A percentile compares a stretch with the other conserved stretches of the same genome.
Conservation (phyloP, 345 rosid species). For the Capsella bursapastoris region DNA sequence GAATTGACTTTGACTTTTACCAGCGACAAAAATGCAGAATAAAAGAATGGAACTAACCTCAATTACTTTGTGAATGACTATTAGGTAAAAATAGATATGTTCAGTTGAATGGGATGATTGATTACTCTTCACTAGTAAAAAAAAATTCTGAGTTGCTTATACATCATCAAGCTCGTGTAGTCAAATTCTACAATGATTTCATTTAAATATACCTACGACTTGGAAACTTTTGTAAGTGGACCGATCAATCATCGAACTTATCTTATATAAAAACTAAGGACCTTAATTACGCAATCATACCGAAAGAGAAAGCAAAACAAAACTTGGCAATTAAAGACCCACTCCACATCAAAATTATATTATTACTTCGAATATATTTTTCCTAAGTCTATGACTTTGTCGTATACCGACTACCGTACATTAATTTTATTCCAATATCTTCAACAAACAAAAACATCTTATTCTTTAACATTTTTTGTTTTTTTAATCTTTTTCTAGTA, state of each 20-base stretch:
- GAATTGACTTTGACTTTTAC: slow-evolving; percentile 33
- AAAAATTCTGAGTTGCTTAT: neutral
- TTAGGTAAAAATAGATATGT: neutral
- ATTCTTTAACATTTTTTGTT: neutral
- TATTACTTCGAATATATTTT: neutral
- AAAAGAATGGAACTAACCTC: too few relatives aligned
- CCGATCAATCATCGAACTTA: slow-evolving; percentile 27
- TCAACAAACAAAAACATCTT: slow-evolving; percentile 15
- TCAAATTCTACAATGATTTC: slow-evolving; percentile 8
- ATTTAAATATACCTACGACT: slow-evolving; percentile 8
- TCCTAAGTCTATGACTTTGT: slow-evolving; percentile 22
- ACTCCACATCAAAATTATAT: slow-evolving; percentile 19
- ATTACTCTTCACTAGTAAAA: slow-evolving; percentile 2
- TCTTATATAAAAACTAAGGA: slow-evolving; percentile 2
- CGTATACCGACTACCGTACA: slow-evolving; percentile 13
- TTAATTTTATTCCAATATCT: slow-evolving; percentile 21
- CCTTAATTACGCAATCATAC: slow-evolving; percentile 13
- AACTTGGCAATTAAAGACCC: slow-evolving; percentile 6
- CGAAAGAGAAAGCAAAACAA: slow-evolving; percentile 26
- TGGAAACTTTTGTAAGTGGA: slow-evolving; percentile 18
- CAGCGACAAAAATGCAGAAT: neutral
- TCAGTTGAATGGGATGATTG: neutral
- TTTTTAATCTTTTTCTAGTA: neutral
- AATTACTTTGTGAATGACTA: too few relatives aligned
- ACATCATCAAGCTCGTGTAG: slow-evolving; percentile 9